Conservation (phyloP, 176 grass and related monocot genomes). For the Microstegium vimineum region DNA sequence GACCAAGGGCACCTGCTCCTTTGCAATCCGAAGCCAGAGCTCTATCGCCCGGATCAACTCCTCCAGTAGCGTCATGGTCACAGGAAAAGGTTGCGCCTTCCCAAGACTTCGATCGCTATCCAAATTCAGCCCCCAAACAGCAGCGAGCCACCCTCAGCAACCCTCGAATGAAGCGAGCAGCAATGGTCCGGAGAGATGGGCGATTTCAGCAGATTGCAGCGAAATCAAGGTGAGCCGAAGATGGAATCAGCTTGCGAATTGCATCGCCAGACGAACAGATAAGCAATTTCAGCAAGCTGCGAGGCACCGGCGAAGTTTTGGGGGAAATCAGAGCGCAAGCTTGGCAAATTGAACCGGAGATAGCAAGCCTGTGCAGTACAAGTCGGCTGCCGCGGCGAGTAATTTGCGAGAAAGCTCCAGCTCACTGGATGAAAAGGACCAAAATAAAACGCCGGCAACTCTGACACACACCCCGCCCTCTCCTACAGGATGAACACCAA, state of each 20-base stretch:
- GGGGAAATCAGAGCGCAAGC: neutral
- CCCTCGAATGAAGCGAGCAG: neutral
- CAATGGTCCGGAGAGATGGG: neutral
- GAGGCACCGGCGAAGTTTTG: neutral
- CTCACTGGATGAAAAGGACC: neutral
- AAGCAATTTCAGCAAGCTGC: neutral
- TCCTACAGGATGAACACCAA: neutral
- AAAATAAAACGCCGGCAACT: neutral
- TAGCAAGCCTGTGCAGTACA: neutral
- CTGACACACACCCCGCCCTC: neutral
- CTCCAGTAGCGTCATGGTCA: slow-evolving; percentile 54
- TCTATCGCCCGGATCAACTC: slow-evolving; percentile 81
- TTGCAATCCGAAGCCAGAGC: slow-evolving; percentile 58
- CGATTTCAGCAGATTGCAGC: neutral
- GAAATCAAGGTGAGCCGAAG: neutral
- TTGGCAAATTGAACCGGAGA: neutral
- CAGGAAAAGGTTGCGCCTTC: neutral
- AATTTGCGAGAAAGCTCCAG: neutral
- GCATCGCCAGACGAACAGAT: neutral
- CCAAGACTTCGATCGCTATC: neutral
- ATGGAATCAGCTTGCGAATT: neutral
- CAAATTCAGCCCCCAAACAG: neutral
- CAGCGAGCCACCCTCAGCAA: neutral
- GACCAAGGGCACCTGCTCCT: slow-evolving; percentile 52
- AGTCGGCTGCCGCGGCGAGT: neutral